phyloP scores from a whole-genome alignment of 257 asterid genomes.

The Fraxinus anomala region DNA sequence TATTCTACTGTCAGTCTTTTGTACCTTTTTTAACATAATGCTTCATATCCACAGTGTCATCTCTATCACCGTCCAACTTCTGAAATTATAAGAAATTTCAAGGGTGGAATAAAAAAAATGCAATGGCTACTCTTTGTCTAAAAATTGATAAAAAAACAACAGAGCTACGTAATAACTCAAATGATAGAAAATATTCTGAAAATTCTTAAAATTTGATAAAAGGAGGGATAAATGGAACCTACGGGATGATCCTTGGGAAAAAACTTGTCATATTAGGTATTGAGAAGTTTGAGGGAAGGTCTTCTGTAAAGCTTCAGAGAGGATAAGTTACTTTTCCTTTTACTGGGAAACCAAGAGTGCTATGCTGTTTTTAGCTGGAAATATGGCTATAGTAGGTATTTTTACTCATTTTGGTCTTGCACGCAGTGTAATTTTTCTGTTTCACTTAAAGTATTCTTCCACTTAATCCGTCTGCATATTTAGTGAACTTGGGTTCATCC shows the following conservation, averaged over 20 bases:
- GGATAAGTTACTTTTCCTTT: not conserved
- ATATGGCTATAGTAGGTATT: not conserved
- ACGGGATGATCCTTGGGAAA: not conserved
- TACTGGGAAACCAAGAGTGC: not conserved
- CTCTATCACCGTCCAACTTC: not conserved
- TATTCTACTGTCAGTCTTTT: not conserved
- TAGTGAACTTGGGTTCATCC: not conserved
- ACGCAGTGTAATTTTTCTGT: no score
- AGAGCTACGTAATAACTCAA: not conserved
- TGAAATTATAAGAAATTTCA: not conserved
- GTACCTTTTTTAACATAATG: not conserved
- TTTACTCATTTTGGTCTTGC: not conserved
- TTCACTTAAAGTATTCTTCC: not conserved
- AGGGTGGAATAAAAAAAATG: not conserved
- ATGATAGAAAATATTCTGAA: not conserved
- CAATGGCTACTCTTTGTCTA: not conserved
- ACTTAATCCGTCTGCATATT: not conserved
- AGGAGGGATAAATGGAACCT: not conserved
- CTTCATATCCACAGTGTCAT: not conserved
- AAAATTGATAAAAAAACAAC: not conserved
- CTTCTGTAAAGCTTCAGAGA: not conserved
- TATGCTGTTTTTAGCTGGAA: not conserved
- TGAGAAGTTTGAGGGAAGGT: not conserved
- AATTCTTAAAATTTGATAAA: not conserved
- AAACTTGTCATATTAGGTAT: not conserved